Evolutionary conservation across 306 rosid genomes (phyloP).

Genomic region (Acmispon strigosus): DNA sequence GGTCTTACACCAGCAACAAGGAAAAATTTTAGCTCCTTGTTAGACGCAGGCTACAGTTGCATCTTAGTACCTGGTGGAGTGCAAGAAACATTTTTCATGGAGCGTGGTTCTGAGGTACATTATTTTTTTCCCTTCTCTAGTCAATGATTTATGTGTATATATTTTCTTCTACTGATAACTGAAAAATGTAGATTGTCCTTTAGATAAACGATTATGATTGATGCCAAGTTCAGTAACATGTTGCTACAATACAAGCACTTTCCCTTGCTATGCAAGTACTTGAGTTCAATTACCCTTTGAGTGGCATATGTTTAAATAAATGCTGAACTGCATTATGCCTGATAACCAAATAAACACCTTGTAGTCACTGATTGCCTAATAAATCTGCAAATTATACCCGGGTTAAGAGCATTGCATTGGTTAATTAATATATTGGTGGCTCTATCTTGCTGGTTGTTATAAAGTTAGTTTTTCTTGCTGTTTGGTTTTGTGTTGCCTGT

Average conservation of each 20-base stretch:
- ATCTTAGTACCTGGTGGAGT: slow-evolving; percentile 94
- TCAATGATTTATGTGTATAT: neutral
- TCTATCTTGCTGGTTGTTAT: neutral
- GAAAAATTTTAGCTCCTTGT: slow-evolving; percentile 57
- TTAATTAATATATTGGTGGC: neutral
- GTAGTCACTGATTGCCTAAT: neutral
- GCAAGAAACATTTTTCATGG: slow-evolving; percentile 80
- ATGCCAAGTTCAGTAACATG: neutral
- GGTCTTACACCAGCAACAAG: slow-evolving; percentile 71
- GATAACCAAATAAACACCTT: neutral
- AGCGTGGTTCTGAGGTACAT: slow-evolving; percentile 67
- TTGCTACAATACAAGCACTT: neutral
- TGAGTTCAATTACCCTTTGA: neutral
- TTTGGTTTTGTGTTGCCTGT: neutral
- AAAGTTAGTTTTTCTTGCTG: neutral
- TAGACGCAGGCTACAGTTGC: slow-evolving; percentile 76
- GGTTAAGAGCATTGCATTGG: neutral
- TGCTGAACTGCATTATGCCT: neutral
- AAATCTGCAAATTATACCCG: neutral
- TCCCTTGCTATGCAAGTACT: neutral
- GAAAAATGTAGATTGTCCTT: neutral
- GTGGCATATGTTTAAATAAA: neutral
- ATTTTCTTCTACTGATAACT: neutral
- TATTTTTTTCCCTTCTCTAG: neutral
- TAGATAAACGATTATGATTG: neutral